These are phyloP conservation scores for Dioscorea zingiberensis DNA, from an alignment of 106 monocot genomes.

Conservation along the genomic window DNA sequence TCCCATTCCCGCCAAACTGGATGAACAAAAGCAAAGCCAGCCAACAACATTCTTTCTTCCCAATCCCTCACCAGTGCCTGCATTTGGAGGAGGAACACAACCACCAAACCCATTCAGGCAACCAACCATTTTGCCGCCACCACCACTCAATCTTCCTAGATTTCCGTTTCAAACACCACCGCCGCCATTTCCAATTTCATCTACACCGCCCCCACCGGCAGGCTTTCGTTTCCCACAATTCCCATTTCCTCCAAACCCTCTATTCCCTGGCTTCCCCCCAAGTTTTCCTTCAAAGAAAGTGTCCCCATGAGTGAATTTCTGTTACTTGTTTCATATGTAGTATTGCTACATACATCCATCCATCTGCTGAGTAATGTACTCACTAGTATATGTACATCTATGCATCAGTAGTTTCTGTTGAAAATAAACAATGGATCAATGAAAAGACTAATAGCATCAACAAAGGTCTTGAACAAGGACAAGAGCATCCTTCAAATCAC, in stretches of 20 bases:
- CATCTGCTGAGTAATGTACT: no score
- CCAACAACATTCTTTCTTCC: conserved; percentile 16
- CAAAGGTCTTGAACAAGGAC: no score
- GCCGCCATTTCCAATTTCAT: conserved; percentile 2
- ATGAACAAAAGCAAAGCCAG: conserved; percentile 7
- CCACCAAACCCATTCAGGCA: neutral
- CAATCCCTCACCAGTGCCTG: conserved; percentile 1
- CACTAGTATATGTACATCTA: no score
- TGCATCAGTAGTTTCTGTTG: no score
- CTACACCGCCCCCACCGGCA: conserved; percentile 18
- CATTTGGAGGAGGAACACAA: neutral
- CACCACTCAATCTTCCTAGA: conserved; percentile 8
- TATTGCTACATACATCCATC: no score
- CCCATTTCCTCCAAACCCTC: conserved; percentile 1
- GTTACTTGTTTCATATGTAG: no score
- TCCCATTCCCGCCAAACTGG: no score
- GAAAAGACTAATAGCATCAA: no score
- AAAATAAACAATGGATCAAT: no score
- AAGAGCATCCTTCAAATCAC: no score
- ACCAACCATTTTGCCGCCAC: neutral
- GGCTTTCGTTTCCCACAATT: neutral
- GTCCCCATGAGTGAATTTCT: conserved; percentile 2
- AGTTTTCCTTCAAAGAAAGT: neutral
- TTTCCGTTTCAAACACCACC: conserved; percentile 22
- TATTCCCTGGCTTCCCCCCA: conserved; percentile 23